Percentiles rank a stretch among this genome's conserved stretches.
These are phyloP conservation scores for Neobulgaria alba DNA, from an alignment of 2,329 filamentous ascomycete genomes.

Conservation along the genomic window DNA sequence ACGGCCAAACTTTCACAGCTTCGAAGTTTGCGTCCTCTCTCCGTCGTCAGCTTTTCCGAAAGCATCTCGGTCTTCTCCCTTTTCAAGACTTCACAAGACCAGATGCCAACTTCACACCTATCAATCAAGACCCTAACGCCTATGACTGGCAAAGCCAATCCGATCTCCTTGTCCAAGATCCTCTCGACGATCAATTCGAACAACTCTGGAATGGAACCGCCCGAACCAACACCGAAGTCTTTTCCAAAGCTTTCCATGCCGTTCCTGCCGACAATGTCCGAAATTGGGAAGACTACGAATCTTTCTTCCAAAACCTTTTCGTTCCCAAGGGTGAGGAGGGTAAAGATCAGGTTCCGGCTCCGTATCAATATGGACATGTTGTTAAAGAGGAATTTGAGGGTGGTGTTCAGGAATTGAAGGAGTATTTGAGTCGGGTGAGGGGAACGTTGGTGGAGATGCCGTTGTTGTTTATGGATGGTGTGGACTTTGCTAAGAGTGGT, in stretches of 20 bases:
- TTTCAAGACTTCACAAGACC: slow-evolving; percentile 60
- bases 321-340: slow-evolving; percentile 41
- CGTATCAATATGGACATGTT: slow-evolving; percentile 80
- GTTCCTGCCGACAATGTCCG: slow-evolving; percentile 61
- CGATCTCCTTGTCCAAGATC: slow-evolving; percentile 65
- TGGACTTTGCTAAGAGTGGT: slow-evolving; percentile 78
- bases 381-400: slow-evolving; percentile 69
- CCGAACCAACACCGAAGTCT: slow-evolving; percentile 69
- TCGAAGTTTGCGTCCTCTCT: slow-evolving; percentile 71
- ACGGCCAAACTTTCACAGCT: slow-evolving; percentile 62
- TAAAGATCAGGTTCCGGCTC: slow-evolving; percentile 38
- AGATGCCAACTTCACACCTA: slow-evolving; percentile 69
- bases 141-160: slow-evolving; percentile 63
- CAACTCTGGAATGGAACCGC: slow-evolving; percentile 67
- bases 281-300: slow-evolving; percentile 65
- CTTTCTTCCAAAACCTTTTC: slow-evolving; percentile 62
- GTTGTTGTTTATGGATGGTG: slow-evolving; percentile 72
- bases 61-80: slow-evolving; percentile 78
- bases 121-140: slow-evolving; percentile 60
- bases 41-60: slow-evolving; percentile 78
- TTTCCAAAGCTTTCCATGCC: slow-evolving; percentile 72
- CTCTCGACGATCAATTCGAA: slow-evolving; percentile 59
- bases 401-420: slow-evolving; percentile 66
- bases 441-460: slow-evolving; percentile 85
- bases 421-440: slow-evolving; percentile 55